These are phyloP conservation scores for Dothistroma septosporum DNA, from an alignment of 2,329 filamentous ascomycete species.

Conservation along the genomic window DNA sequence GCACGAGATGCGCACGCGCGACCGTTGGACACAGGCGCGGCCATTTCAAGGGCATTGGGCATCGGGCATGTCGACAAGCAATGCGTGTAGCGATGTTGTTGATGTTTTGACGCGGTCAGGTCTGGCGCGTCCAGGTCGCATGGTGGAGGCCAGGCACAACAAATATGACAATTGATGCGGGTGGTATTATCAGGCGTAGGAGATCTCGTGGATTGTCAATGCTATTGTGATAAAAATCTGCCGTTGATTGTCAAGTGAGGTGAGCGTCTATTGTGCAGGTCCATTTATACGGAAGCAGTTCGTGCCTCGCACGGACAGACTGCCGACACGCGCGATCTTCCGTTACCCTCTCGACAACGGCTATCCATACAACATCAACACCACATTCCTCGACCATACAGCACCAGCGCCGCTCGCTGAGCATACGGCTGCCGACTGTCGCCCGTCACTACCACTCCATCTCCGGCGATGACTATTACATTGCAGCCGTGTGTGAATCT, in stretches of 20 bases:
- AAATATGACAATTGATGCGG: neutral
- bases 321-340: neutral
- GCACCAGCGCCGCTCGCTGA: neutral
- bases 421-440: neutral
- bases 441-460: neutral
- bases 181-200: neutral
- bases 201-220: neutral
- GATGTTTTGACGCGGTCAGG: neutral
- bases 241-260: neutral
- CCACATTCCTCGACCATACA: conserved; percentile 1
- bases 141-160: neutral
- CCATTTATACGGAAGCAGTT: neutral
- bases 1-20: neutral
- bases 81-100: neutral
- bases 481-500: conserved; percentile 4
- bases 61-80: neutral
- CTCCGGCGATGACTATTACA: conserved; percentile 3
- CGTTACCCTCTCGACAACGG: neutral
- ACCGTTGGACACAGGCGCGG: neutral
- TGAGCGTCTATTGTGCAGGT: neutral
- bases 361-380: neutral
- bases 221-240: neutral
- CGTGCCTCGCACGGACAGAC: neutral
- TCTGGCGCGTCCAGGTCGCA: neutral
- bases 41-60: neutral